These are phyloP conservation scores for Plectranthus barbatus DNA, from an alignment of 257 asterid species.

Conservation along the genomic window DNA sequence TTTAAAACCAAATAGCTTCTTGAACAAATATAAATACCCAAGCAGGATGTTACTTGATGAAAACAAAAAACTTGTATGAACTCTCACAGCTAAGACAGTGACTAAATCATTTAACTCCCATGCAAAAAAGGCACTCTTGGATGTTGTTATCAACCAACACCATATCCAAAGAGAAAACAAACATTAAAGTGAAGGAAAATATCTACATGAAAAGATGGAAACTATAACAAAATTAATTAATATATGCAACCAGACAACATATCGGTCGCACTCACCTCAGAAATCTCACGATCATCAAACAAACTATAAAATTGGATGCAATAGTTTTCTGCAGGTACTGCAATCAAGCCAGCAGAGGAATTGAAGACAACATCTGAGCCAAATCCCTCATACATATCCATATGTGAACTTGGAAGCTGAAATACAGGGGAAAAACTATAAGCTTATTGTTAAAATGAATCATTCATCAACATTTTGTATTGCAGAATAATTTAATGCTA, in stretches of 20 bases:
- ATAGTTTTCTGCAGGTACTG: slow-evolving; percentile 78
- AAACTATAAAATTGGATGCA: slow-evolving; percentile 74
- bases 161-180: not conserved
- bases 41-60: not conserved
- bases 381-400: slow-evolving; percentile 36
- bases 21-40: not conserved
- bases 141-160: not conserved
- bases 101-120: not conserved
- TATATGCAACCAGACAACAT: slow-evolving; percentile 2
- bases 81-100: not conserved
- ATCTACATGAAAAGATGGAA: not conserved
- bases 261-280: slow-evolving; percentile 53
- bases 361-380: slow-evolving; percentile 45
- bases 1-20: too few species aligned
- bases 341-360: slow-evolving; percentile 52
- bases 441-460: slow-evolving; percentile 4
- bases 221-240: slow-evolving; percentile 2
- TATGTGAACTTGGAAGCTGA: slow-evolving; percentile 62
- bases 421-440: slow-evolving; percentile 10
- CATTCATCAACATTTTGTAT: not conserved
- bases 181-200: not conserved
- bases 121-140: not conserved
- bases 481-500: not conserved
- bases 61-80: not conserved
- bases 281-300: slow-evolving; percentile 77